Conservation (phyloP, 2,329 filamentous ascomycete species). For the Penicillium sp. region DNA sequence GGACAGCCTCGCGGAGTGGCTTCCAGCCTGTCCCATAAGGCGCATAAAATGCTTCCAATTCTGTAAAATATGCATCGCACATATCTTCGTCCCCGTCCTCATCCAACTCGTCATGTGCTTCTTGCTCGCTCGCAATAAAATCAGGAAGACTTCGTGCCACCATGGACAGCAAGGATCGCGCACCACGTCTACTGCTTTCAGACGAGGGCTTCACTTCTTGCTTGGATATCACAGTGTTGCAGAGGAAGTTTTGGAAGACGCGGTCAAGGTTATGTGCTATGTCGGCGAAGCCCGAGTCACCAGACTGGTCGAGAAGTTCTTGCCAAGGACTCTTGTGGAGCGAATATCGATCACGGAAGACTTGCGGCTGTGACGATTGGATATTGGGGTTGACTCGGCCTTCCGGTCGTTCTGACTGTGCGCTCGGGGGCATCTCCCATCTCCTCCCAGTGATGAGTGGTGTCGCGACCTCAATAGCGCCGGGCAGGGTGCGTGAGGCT, state of each 20-base stretch:
- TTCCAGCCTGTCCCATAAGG: constrained; percentile 31
- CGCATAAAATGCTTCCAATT: constrained; percentile 35
- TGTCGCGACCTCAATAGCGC: constrained; percentile 37
- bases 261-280: constrained; percentile 31
- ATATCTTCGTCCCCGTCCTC: constrained; percentile 32
- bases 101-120: constrained; percentile 26
- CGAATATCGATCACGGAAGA: constrained; percentile 22
- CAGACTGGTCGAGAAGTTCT: constrained; percentile 26
- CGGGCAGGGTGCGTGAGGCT: constrained; percentile 28
- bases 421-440: constrained; percentile 18
- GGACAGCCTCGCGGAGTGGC: constrained; percentile 35
- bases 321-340: constrained; percentile 30
- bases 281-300: constrained; percentile 27
- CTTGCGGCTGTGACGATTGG: constrained; percentile 15
- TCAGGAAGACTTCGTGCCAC: constrained; percentile 30
- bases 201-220: not conserved
- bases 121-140: constrained; percentile 34
- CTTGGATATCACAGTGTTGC: constrained; percentile 23
- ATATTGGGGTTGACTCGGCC: constrained; percentile 4
- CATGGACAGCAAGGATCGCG: constrained; percentile 34
- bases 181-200: constrained; percentile 13
- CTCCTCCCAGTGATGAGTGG: constrained; percentile 34
- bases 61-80: constrained; percentile 37
- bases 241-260: constrained; percentile 32
- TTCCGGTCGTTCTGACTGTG: constrained; percentile 16